These are phyloP conservation scores for Inosperma sp. DNA, from an alignment of 768 basidiomycete genomes.

Conservation along the genomic window DNA sequence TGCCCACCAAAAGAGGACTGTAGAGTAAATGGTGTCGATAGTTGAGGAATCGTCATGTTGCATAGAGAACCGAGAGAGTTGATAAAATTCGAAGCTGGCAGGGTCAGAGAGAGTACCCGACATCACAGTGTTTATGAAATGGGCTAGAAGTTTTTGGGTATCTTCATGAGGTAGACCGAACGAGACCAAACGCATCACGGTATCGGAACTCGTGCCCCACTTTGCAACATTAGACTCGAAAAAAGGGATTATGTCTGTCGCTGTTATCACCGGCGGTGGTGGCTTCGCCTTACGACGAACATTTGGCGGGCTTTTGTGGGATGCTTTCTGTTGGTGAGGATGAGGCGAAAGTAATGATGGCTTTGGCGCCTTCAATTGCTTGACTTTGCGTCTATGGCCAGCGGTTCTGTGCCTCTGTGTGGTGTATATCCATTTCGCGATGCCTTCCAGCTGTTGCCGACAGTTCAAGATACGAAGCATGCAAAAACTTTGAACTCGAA, in stretches of 20 bases:
- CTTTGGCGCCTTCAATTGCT: neutral
- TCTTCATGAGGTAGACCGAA: conserved; percentile 47
- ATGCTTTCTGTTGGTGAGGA: neutral
- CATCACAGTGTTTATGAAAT: conserved; percentile 38
- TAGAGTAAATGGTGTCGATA: conserved; percentile 49
- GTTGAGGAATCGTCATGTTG: conserved; percentile 23
- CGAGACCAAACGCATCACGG: conserved; percentile 37
- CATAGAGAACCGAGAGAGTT: conserved; percentile 41
- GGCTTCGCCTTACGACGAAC: too few relatives aligned
- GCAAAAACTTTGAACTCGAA: neutral
- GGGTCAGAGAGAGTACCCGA: conserved; percentile 29
- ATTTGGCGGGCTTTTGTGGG: too few relatives aligned
- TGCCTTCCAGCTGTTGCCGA: neutral
- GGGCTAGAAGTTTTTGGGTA: conserved; percentile 36
- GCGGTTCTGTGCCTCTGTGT: conserved; percentile 4
- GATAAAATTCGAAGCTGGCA: conserved; percentile 31
- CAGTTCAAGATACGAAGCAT: neutral
- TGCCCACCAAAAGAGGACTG: conserved; percentile 53
- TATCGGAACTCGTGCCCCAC: conserved; percentile 35
- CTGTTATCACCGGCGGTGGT: neutral
- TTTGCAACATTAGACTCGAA: conserved; percentile 33
- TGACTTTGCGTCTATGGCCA: neutral
- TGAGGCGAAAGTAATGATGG: neutral
- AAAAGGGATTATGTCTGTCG: conserved; percentile 18
- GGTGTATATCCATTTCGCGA: conserved; percentile 6